Percentiles rank a stretch among this genome's conserved stretches.
phyloP scores from a whole-genome alignment of 23 red algal species.

The Chondrus crispus region DNA sequence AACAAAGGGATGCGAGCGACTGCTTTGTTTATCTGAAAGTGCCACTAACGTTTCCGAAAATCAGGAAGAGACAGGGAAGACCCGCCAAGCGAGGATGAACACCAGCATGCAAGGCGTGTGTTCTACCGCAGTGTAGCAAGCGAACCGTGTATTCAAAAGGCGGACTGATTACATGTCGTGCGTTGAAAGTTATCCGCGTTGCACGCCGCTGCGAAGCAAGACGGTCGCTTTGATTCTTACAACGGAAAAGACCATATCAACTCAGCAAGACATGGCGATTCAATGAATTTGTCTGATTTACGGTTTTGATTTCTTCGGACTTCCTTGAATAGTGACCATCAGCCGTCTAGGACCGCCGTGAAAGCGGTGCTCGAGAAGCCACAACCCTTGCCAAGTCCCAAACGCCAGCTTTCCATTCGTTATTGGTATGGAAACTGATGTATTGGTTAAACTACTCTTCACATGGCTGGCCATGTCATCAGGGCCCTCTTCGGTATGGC shows the following conservation, averaged over 20 bases:
- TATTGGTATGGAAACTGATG: slow-evolving; percentile 53
- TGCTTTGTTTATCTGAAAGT: slow-evolving; percentile 21
- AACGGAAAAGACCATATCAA: too few relatives aligned
- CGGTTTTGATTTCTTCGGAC: not conserved
- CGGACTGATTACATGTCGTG: too few relatives aligned
- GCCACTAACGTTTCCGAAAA: slow-evolving; percentile 29
- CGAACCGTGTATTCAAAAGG: too few relatives aligned
- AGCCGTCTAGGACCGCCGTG: slow-evolving; percentile 33
- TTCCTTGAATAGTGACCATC: slow-evolving; percentile 53
- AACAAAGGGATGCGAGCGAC: not conserved
- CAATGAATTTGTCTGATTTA: too few relatives aligned
- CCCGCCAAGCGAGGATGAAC: not conserved
- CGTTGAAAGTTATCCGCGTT: too few relatives aligned
- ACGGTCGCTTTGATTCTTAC: too few relatives aligned
- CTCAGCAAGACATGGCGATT: too few relatives aligned
- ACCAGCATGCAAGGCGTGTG: not conserved
- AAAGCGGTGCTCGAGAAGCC: slow-evolving; percentile 63
- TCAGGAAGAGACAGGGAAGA: not conserved
- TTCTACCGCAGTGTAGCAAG: too few relatives aligned
- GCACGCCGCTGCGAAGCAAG: too few relatives aligned
- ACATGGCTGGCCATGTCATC: slow-evolving; percentile 80
- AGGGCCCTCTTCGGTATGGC: slow-evolving; percentile 64
- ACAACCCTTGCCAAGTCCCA: slow-evolving; percentile 75
- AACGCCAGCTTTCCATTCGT: slow-evolving; percentile 59
- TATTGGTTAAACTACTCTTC: slow-evolving; percentile 47